phyloP scores from a whole-genome alignment of 2,329 filamentous ascomycete genomes.

The Stagonosporopsis cucurbitacearum region DNA sequence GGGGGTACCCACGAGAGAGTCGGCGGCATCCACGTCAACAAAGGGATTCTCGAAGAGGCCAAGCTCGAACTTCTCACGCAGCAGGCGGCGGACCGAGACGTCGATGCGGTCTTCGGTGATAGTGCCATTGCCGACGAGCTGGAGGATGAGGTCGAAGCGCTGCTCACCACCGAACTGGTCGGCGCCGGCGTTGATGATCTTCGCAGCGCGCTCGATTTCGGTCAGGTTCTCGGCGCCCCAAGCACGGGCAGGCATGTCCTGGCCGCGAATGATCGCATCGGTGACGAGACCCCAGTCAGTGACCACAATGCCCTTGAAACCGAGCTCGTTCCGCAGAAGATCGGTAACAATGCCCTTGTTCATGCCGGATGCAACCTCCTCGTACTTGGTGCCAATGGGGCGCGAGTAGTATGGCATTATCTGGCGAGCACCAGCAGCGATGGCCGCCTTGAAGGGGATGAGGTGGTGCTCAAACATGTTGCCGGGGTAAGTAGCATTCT shows the following conservation, averaged over 20 bases:
- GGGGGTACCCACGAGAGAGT: constrained; percentile 52
- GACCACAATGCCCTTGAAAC: constrained; percentile 60
- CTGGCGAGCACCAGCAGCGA: constrained; percentile 57
- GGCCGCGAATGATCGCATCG: constrained; percentile 51
- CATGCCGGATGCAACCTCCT: constrained; percentile 59
- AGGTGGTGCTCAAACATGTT: constrained; percentile 60
- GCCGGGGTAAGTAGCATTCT: constrained; percentile 59
- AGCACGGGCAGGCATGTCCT: constrained; percentile 56
- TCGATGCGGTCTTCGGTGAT: constrained; percentile 56
- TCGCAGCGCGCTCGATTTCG: constrained; percentile 52
- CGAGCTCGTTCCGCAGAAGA: constrained; percentile 56
- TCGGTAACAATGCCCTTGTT: constrained; percentile 60
- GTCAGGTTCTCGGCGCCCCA: constrained; percentile 59
- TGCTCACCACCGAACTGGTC: constrained; percentile 62
- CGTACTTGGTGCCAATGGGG: constrained; percentile 56
- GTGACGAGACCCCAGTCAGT: constrained; percentile 63
- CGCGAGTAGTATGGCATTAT: constrained; percentile 62
- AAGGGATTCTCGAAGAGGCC: constrained; percentile 62
- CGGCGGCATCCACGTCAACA: constrained; percentile 54
- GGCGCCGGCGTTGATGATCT: constrained; percentile 58
- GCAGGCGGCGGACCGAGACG: constrained; percentile 54
- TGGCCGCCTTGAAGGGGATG: constrained; percentile 59
- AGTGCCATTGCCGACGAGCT: constrained; percentile 53
- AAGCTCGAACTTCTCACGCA: constrained; percentile 59
- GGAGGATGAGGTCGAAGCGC: constrained; percentile 57